phyloP scores from a whole-genome alignment of 164 flowering plant genomes.

The Aristolochia contorta region DNA sequence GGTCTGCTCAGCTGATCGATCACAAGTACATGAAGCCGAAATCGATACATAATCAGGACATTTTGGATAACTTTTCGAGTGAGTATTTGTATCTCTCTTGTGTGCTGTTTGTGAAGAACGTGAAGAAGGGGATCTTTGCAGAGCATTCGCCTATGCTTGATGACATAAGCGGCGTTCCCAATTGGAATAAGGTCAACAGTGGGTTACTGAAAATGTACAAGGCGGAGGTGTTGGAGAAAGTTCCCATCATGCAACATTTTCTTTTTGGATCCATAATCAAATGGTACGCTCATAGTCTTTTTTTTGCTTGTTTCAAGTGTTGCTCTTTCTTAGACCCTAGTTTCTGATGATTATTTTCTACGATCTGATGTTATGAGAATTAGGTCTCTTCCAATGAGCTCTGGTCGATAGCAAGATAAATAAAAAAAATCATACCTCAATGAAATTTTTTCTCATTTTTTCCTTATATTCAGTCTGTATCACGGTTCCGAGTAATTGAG shows the following conservation, averaged over 20 bases:
- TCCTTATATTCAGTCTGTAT: too few relatives aligned
- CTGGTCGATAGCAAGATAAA: too few relatives aligned
- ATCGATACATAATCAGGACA: constrained; percentile 86
- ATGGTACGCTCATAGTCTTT: constrained; percentile 24
- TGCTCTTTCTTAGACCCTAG: too few relatives aligned
- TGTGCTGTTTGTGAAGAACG: constrained; percentile 75
- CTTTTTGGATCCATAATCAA: constrained; percentile 46
- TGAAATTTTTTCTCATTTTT: too few relatives aligned
- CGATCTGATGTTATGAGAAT: too few relatives aligned
- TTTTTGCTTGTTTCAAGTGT: neutral
- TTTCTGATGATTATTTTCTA: too few relatives aligned
- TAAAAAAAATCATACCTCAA: too few relatives aligned
- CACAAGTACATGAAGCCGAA: constrained; percentile 99
- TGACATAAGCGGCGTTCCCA: constrained; percentile 90
- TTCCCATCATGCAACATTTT: constrained; percentile 67
- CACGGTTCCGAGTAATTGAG: too few relatives aligned
- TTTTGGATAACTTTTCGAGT: constrained; percentile 63
- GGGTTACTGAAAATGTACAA: constrained; percentile 74
- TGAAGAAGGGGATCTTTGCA: constrained; percentile 78
- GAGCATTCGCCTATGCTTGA: constrained; percentile 95
- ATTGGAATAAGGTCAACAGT: constrained; percentile 86
- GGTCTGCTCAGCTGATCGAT: constrained; percentile 86
- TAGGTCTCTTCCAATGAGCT: too few relatives aligned
- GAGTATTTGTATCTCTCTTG: constrained; percentile 78
- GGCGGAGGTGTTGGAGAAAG: constrained; percentile 54